Conservation (phyloP, 306 rosid species). For the Macrotyloma uniflorum region DNA sequence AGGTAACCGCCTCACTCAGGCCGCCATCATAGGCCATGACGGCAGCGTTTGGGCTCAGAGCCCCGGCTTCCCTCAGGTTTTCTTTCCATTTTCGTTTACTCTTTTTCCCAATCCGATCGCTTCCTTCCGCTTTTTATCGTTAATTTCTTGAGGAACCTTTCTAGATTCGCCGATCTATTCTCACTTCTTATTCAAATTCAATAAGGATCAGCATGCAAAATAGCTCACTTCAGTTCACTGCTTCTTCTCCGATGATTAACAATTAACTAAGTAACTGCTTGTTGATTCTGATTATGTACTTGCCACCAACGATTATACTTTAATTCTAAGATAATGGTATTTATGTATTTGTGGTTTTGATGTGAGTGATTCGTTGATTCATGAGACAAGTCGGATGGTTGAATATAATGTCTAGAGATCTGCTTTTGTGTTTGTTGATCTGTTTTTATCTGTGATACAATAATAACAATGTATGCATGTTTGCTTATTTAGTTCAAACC, state of each 20-base stretch:
- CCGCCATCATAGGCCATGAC: conserved; percentile 82
- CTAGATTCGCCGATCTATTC: conserved; percentile 28
- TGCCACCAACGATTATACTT: neutral
- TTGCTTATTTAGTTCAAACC: conserved; percentile 57
- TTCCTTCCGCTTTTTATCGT: neutral
- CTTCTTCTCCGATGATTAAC: neutral
- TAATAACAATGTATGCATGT: neutral
- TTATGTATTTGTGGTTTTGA: neutral
- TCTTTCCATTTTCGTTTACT: conserved; percentile 30
- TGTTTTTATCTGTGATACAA: neutral
- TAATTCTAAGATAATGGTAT: no score
- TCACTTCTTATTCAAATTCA: no score
- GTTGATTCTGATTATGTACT: neutral
- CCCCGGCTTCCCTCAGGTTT: conserved; percentile 70
- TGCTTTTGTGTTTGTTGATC: conserved; percentile 31
- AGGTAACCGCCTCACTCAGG: conserved; percentile 63
- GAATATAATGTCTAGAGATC: conserved; percentile 9
- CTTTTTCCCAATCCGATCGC: neutral
- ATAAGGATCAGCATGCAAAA: conserved; percentile 6
- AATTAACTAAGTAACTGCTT: no score
- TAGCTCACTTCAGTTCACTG: neutral
- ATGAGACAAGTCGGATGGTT: neutral
- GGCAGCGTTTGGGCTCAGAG: conserved; percentile 96
- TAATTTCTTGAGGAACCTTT: neutral
- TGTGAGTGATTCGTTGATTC: neutral